These are phyloP conservation scores for Melastoma malabathricum DNA, from an alignment of 345 rosid species.

Conservation along the genomic window DNA sequence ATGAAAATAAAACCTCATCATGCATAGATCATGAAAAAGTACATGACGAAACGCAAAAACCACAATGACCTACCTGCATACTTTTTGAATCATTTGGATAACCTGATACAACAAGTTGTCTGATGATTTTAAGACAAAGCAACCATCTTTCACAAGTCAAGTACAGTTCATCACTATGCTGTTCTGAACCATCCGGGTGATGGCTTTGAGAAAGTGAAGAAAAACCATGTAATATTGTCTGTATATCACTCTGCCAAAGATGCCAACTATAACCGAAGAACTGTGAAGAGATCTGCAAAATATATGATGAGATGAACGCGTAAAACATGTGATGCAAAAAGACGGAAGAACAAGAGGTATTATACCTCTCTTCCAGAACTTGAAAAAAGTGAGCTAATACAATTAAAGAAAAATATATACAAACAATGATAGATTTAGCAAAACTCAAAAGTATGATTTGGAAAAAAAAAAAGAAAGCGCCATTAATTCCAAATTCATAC, in stretches of 20 bases:
- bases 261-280: slow-evolving; percentile 78
- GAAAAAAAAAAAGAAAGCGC: not conserved
- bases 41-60: not conserved
- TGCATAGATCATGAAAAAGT: not conserved
- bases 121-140: slow-evolving; percentile 72
- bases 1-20: not conserved
- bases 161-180: slow-evolving; percentile 69
- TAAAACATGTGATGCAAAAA: too few species aligned
- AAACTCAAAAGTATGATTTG: not conserved
- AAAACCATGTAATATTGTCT: slow-evolving; percentile 65
- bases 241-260: slow-evolving; percentile 94
- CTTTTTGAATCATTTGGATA: slow-evolving; percentile 77
- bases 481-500: slow-evolving; percentile 18
- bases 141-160: slow-evolving; percentile 90
- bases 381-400: too few species aligned
- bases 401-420: too few species aligned
- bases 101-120: slow-evolving; percentile 75
- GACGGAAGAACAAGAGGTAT: too few species aligned
- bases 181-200: slow-evolving; percentile 36
- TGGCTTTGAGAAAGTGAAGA: slow-evolving; percentile 44
- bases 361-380: too few species aligned
- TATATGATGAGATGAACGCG: not conserved
- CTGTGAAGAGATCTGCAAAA: slow-evolving; percentile 79
- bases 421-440: too few species aligned
- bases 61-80: slow-evolving; percentile 39